A percentile compares a stretch with the other conserved stretches of the same genome.
Evolutionary conservation across 2,329 filamentous ascomycete genomes (phyloP).

Genomic region (Penicillium sp.): DNA sequence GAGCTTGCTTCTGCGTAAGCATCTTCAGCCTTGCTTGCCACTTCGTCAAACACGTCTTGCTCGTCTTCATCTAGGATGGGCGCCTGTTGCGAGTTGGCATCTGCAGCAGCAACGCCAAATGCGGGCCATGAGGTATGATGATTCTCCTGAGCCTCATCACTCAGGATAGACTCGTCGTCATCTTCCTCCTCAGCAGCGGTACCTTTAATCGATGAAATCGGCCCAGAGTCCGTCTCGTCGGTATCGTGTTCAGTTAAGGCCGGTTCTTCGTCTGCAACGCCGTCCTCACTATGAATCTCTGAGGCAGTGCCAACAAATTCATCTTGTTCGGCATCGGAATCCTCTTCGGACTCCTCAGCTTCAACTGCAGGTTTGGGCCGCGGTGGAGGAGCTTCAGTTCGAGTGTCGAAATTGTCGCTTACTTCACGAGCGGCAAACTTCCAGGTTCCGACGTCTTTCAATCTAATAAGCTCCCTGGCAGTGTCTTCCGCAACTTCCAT

Average conservation of each 20-base stretch:
- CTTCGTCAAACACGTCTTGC: slow-evolving; percentile 46
- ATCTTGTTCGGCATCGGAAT: background rate
- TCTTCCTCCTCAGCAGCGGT: background rate
- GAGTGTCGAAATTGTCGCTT: slow-evolving; percentile 74
- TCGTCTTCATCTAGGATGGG: slow-evolving; percentile 48
- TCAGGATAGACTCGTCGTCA: slow-evolving; percentile 4
- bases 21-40: slow-evolving; percentile 54
- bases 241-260: background rate
- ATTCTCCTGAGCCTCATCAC: slow-evolving; percentile 47
- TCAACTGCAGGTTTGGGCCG: slow-evolving; percentile 26
- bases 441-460: slow-evolving; percentile 82
- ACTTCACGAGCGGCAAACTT: slow-evolving; percentile 75
- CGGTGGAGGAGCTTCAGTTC: slow-evolving; percentile 43
- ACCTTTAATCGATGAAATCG: background rate
- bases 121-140: slow-evolving; percentile 38
- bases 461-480: slow-evolving; percentile 72
- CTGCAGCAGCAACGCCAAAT: slow-evolving; percentile 23
- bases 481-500: slow-evolving; percentile 78
- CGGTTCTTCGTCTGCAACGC: background rate
- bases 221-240: background rate
- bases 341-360: slow-evolving; percentile 9
- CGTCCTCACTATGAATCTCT: background rate
- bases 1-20: slow-evolving; percentile 51
- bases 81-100: slow-evolving; percentile 14
- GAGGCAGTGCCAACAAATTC: background rate